A percentile compares a stretch with the other conserved stretches of the same genome.
These are phyloP conservation scores for Termitomyces sp. DNA, from an alignment of 768 basidiomycete genomes.

Conservation along the genomic window DNA sequence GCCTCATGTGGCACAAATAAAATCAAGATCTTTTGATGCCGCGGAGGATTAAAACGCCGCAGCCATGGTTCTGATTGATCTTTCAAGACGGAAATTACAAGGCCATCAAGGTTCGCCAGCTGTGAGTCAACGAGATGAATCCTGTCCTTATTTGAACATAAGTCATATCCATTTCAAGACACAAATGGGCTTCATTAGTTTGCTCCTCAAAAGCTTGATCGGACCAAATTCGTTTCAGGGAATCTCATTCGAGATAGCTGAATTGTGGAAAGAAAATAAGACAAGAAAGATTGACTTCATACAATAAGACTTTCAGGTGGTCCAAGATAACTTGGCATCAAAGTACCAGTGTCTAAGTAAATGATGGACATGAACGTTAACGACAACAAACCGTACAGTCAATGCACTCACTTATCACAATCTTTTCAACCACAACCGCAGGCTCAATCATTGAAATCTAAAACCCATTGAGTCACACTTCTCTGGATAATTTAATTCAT, in stretches of 20 bases:
- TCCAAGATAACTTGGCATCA: slow-evolving; percentile 52
- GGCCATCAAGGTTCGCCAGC: neutral
- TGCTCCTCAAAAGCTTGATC: neutral
- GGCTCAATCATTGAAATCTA: slow-evolving; percentile 52
- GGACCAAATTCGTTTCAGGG: no score
- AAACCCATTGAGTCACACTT: neutral
- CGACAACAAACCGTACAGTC: neutral
- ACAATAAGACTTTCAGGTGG: slow-evolving; percentile 46
- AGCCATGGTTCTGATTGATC: neutral
- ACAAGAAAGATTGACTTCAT: neutral
- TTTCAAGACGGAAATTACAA: neutral
- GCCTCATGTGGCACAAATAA: neutral
- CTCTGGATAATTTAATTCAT: neutral
- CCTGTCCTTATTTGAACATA: neutral
- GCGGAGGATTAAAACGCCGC: neutral
- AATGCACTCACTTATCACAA: slow-evolving; percentile 44
- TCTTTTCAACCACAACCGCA: slow-evolving; percentile 56
- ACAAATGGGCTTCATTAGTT: neutral
- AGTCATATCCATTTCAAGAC: neutral
- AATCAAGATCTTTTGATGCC: neutral
- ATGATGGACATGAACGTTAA: neutral
- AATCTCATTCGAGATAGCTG: neutral
- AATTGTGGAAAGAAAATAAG: neutral
- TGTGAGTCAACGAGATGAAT: neutral
- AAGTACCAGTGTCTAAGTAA: slow-evolving; percentile 46